Percentiles rank a stretch among this genome's conserved stretches.
Conservation (phyloP, 768 basidiomycete genomes). For the Collybia nuda region DNA sequence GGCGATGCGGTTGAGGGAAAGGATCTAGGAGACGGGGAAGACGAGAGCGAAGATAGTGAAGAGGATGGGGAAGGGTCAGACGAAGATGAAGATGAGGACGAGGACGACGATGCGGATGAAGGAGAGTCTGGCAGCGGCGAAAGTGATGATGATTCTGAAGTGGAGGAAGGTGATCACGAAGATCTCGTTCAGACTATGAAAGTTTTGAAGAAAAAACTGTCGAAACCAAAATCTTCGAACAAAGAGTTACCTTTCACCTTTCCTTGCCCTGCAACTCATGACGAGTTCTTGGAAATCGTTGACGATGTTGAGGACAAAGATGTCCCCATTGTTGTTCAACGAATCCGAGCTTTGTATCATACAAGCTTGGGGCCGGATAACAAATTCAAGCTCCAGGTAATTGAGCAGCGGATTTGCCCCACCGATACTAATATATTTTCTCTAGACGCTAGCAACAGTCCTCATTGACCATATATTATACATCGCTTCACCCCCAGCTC, state of each 20-base stretch:
- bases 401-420: constrained; percentile 11
- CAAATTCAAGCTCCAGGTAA: constrained; percentile 87
- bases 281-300: constrained; percentile 86
- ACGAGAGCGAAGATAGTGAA: constrained; percentile 36
- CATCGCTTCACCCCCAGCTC: constrained; percentile 60
- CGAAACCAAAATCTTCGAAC: constrained; percentile 27
- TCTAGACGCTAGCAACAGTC: constrained; percentile 68
- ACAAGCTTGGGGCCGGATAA: constrained; percentile 91
- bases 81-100: constrained; percentile 34
- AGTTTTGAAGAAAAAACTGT: constrained; percentile 27
- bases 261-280: constrained; percentile 82
- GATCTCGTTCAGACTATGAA: constrained; percentile 34
- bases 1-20: constrained; percentile 29
- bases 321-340: constrained; percentile 78
- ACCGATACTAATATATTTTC: neutral
- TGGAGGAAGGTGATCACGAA: constrained; percentile 44
- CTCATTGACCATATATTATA: constrained; percentile 89
- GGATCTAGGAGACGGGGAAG: constrained; percentile 34
- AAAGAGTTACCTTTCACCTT: constrained; percentile 92
- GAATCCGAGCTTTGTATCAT: constrained; percentile 89
- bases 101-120: constrained; percentile 16
- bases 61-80: constrained; percentile 29
- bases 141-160: constrained; percentile 27
- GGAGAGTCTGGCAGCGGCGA: neutral
- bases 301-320: constrained; percentile 70